Percentiles rank a stretch among this genome's conserved stretches.
Conservation (phyloP, 257 asterid genomes). For the Cordia subcordata region DNA sequence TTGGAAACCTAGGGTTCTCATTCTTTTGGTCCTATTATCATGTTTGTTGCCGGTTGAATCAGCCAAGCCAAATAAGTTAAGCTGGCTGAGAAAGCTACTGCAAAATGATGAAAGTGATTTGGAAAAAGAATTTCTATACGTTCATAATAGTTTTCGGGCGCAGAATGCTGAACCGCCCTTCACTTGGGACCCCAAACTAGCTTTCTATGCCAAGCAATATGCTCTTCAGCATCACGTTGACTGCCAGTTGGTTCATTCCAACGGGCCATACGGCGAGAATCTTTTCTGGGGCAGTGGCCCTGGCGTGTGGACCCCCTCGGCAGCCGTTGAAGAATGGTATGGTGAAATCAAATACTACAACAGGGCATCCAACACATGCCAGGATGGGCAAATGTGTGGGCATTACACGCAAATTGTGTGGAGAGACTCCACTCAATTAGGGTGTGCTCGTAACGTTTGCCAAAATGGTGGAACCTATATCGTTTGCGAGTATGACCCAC, state of each 20-base stretch:
- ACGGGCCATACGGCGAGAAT: constrained; percentile 53
- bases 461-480: constrained; percentile 36
- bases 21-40: not conserved
- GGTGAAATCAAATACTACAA: constrained; percentile 30
- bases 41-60: not conserved
- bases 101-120: no score
- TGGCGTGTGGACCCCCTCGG: constrained; percentile 8
- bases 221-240: constrained; percentile 3
- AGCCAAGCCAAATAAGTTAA: no score
- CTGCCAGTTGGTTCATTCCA: constrained; percentile 27
- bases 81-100: no score
- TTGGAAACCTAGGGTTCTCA: not conserved
- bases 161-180: constrained; percentile 6
- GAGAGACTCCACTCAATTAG: constrained; percentile 31
- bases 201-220: not conserved
- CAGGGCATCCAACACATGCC: constrained; percentile 26
- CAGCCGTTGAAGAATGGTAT: constrained; percentile 35
- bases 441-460: constrained; percentile 48
- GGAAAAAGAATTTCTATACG: constrained; percentile 14
- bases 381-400: constrained; percentile 28
- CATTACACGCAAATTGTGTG: constrained; percentile 69
- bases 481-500: constrained; percentile 47
- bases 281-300: constrained; percentile 35
- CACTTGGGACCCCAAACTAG: constrained; percentile 8
- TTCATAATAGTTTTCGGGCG: constrained; percentile 17